Conservation (phyloP, 1,139 yeast species). For the Blastobotrys indianensis region DNA sequence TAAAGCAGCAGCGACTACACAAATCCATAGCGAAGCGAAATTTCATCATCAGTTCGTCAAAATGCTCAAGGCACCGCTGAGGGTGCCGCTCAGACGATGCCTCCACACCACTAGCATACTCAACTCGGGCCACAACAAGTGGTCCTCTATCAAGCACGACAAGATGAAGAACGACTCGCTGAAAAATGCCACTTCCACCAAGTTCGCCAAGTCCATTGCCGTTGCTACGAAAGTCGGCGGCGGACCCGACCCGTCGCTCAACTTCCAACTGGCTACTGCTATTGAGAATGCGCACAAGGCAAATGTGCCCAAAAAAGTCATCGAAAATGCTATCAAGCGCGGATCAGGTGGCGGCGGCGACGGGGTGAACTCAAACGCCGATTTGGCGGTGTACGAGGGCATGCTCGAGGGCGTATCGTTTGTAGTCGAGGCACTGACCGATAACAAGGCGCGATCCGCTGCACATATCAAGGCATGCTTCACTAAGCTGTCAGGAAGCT, state of each 20-base stretch:
- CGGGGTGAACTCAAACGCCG: constrained; percentile 36
- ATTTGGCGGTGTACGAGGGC: constrained; percentile 70
- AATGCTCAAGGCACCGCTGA: not conserved
- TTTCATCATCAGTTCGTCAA: too few relatives aligned
- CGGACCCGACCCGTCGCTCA: constrained; percentile 53
- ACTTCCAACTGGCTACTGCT: constrained; percentile 66
- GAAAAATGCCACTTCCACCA: constrained; percentile 62
- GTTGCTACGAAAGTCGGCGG: constrained; percentile 48
- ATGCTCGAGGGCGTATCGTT: constrained; percentile 87
- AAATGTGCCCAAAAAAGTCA: constrained; percentile 76
- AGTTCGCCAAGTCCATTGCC: constrained; percentile 66
- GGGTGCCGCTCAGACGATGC: constrained; percentile 1
- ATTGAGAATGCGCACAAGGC: constrained; percentile 72
- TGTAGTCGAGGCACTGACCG: constrained; percentile 79
- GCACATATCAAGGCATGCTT: constrained; percentile 71
- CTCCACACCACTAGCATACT: not conserved
- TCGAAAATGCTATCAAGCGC: constrained; percentile 80
- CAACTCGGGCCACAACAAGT: constrained; percentile 71
- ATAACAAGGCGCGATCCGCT: constrained; percentile 78
- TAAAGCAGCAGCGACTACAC: too few relatives aligned
- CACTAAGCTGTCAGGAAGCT: constrained; percentile 60
- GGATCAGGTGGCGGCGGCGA: constrained; percentile 56
- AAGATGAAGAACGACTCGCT: constrained; percentile 89
- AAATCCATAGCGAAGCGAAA: too few relatives aligned
- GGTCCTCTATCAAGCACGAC: constrained; percentile 93